These are phyloP conservation scores for Brassica juncea DNA, from an alignment of 345 rosid species.

Conservation along the genomic window DNA sequence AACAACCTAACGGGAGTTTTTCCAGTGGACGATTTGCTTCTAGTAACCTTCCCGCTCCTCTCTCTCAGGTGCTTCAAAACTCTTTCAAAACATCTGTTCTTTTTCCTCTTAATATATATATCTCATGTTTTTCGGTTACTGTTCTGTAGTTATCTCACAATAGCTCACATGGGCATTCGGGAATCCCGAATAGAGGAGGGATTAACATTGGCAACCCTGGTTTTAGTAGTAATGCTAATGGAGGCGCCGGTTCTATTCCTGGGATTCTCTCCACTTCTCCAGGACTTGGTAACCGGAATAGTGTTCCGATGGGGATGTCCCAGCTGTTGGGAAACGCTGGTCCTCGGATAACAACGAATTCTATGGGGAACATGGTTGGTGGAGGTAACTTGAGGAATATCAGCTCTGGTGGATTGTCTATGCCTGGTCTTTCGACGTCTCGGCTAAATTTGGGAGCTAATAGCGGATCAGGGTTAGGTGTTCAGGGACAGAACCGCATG, in stretches of 20 bases:
- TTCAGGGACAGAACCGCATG: slow-evolving; percentile 90
- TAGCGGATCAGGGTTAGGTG: slow-evolving; percentile 79
- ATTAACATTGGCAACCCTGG: slow-evolving; percentile 83
- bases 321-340: slow-evolving; percentile 89
- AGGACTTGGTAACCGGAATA: slow-evolving; percentile 75
- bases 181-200: slow-evolving; percentile 90
- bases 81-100: neutral
- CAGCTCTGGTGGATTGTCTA: slow-evolving; percentile 83
- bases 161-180: slow-evolving; percentile 86
- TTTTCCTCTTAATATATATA: neutral
- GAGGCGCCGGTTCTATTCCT: slow-evolving; percentile 90
- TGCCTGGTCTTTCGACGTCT: slow-evolving; percentile 75
- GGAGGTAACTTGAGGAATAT: slow-evolving; percentile 86
- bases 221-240: slow-evolving; percentile 79
- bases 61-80: slow-evolving; percentile 69
- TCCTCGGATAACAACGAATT: slow-evolving; percentile 75
- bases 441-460: slow-evolving; percentile 71
- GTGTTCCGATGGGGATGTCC: slow-evolving; percentile 84
- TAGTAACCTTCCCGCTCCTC: slow-evolving; percentile 83
- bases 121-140: slow-evolving; percentile 4
- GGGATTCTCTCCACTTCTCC: slow-evolving; percentile 93
- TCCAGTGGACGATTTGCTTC: slow-evolving; percentile 85
- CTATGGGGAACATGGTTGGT: slow-evolving; percentile 94
- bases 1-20: slow-evolving; percentile 88
- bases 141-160: slow-evolving; percentile 83